Base-by-base conservation (phyloP, 345 rosid species). In the Linum usitatissimum region DNA sequence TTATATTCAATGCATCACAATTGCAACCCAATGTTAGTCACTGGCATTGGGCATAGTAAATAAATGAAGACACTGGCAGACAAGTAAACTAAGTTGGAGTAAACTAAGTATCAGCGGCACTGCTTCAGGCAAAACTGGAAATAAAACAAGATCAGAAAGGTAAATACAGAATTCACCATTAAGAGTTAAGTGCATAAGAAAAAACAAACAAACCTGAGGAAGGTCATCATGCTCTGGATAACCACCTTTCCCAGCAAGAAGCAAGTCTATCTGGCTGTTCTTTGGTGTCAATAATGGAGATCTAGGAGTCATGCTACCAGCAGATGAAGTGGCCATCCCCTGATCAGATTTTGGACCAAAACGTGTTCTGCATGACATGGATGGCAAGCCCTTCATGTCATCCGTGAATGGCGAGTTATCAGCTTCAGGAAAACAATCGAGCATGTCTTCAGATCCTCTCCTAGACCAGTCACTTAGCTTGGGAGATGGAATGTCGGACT, bases 361-460 rank as follows among this genome's bases (percentile, higher is more conserved):
- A 70, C 97, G 96, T 49, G 93, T 86, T 84, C 65, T 94, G 76
- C 99, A 94, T 68, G 96, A 88, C 90, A 90, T 86, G 63, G 89
- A 75, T 70, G 96, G 86, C 65, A 94, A 77, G 53, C 96, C 88
- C 79, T 88, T 94, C 76, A 94, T 73, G 74, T 90, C 99, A 70
- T 94, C 99, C 87, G 87, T 76, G 64, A 82, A 80, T 74, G 73
- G 61, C 23, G 89, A 83, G 81, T 79, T 83, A 69, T 90, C 96
- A 40, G 85, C 72, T 74, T 94, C 99, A 54, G 88, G 95, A 69
- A 90, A 80, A 83, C 90, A 88, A 74, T 94, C 97, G 18, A 90
- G 95, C 99, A 85, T 90, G 81, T 94, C 99, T 77, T 94, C 99
- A 6, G 97, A 94, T 63, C 97, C 97, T 76, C 97, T 86, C 62